Base-by-base conservation (phyloP, 805 yeast species). In the Cyberlindnera maclurae region DNA sequence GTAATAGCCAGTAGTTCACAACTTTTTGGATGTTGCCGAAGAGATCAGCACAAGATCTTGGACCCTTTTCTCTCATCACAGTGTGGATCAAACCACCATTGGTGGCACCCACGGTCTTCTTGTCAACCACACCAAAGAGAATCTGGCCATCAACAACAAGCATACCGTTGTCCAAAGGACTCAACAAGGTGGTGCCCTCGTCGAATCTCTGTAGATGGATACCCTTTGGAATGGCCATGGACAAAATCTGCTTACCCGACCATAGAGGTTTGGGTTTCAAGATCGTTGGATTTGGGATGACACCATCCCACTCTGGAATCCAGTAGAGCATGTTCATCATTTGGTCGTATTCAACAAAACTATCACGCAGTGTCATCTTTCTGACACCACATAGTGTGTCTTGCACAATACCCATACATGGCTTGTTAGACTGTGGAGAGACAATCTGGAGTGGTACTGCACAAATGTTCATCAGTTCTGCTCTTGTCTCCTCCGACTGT, bases 391-490 rank as follows among this genome's bases (percentile, higher is more conserved):
- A 88, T 49, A 93, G 70, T 0, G 99, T 89, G 65, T 93, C 99
- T 70, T 93, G 99, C 46, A 93, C 98, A 70, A 93, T 93, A 68
- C 99, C 99, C 99, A 93, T 93, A 49, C 95, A 96, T 29, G 99
- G 99, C 65, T 93, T 93, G 63, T 93, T 93, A 2, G 96, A 86
- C 65, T 93, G 99, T 11, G 99, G 97, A 13, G 97, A 88, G 29
- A 93, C 96, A 71, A 93, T 93, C 64, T 93, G 98, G 41, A 89
- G 71, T 8, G 98, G 98, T 38, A 93, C 99, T 4, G 97, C 95
- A 67, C 97, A 88, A 54, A 93, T 76, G 60, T 90, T 93, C 26
- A 90, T 82, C 48, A 93, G 70, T 64, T 93, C 99, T 1, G 98
- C 96, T 59, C 97, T 77, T 0, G 98, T 89, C 63, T 93, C 99